These are phyloP conservation scores for Lactifluus subvellereus DNA, from an alignment of 768 basidiomycete species.

Conservation along the genomic window DNA sequence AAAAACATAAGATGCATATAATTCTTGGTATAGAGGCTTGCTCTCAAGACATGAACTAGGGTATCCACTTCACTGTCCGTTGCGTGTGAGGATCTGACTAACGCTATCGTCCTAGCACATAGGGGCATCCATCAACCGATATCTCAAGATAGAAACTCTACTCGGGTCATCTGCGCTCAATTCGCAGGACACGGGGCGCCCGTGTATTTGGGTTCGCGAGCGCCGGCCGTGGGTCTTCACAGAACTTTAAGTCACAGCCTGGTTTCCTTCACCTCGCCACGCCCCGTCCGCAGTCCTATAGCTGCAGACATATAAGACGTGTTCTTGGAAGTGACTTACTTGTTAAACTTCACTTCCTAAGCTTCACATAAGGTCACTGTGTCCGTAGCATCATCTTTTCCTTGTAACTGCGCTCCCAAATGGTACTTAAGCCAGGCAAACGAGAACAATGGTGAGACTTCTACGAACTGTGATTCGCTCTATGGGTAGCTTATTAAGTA, in stretches of 20 bases:
- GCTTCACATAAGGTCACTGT: slow-evolving; percentile 1
- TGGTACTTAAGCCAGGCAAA: slow-evolving; percentile 6
- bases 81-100: background rate
- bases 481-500: background rate
- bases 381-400: background rate
- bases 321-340: background rate
- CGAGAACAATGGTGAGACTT: slow-evolving; percentile 20
- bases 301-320: slow-evolving; percentile 11
- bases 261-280: slow-evolving; percentile 1
- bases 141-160: slow-evolving; percentile 2
- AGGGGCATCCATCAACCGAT: background rate
- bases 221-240: slow-evolving; percentile 9
- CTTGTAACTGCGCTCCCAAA: slow-evolving; percentile 6
- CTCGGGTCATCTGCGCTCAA: background rate
- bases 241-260: slow-evolving; percentile 3
- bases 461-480: background rate
- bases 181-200: slow-evolving; percentile 17
- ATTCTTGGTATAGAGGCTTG: background rate
- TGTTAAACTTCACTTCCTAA: slow-evolving; percentile 5
- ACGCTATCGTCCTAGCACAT: background rate
- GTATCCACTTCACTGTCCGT: background rate
- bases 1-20: background rate
- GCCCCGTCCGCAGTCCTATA: slow-evolving; percentile 1
- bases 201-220: slow-evolving; percentile 17
- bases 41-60: background rate